These are phyloP conservation scores for Candida tibetensis DNA, from an alignment of 805 yeast genomes.

Conservation along the genomic window DNA sequence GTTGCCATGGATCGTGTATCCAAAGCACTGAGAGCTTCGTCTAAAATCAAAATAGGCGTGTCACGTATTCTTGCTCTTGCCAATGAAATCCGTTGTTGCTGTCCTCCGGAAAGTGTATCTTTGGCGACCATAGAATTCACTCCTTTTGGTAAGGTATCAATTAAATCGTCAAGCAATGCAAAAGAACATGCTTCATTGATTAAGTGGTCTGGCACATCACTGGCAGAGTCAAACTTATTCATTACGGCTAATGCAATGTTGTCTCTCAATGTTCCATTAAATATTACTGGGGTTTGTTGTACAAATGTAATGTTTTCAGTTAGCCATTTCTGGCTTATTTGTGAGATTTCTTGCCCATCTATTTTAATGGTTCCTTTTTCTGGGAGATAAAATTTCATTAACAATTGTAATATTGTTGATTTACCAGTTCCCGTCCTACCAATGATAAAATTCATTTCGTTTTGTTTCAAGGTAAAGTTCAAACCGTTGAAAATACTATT, in stretches of 20 bases:
- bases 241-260: constrained; percentile 58
- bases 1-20: constrained; percentile 50
- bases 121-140: constrained; percentile 49
- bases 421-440: constrained; percentile 95
- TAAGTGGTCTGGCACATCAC: constrained; percentile 17
- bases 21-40: constrained; percentile 83
- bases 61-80: constrained; percentile 80
- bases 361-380: constrained; percentile 55
- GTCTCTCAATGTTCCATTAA: constrained; percentile 58
- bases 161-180: constrained; percentile 50
- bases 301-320: constrained; percentile 65
- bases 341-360: constrained; percentile 48
- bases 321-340: constrained; percentile 51
- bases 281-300: constrained; percentile 67
- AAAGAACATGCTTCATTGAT: constrained; percentile 47
- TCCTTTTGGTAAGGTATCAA: constrained; percentile 52
- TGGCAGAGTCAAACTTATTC: constrained; percentile 16
- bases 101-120: constrained; percentile 78
- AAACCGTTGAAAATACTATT: constrained; percentile 48
- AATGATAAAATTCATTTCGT: constrained; percentile 58
- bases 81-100: constrained; percentile 75
- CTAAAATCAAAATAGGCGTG: constrained; percentile 73
- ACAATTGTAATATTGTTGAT: constrained; percentile 68
- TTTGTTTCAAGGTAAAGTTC: constrained; percentile 43
- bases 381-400: constrained; percentile 57